Percentiles rank a stretch among this genome's conserved stretches.
Evolutionary conservation across 1,284 basidiomycete species (phyloP).

Genomic region (Marasmius sp.): DNA sequence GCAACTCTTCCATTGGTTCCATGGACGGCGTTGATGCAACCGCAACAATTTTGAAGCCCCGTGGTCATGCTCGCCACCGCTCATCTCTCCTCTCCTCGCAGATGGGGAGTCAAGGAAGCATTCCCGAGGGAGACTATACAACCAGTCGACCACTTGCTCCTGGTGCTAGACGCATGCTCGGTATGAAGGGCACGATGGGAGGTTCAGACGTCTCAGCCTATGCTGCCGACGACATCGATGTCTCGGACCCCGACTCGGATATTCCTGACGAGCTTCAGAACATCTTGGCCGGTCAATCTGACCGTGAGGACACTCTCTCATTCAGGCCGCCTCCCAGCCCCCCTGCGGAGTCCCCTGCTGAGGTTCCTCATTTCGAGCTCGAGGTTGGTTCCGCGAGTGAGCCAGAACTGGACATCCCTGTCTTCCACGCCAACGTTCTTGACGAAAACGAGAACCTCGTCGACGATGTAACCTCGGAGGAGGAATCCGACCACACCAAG

Average conservation of each 20-base stretch:
- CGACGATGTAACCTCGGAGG: conserved; percentile 46
- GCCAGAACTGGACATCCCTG: conserved; percentile 25
- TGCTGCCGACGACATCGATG: conserved; percentile 41
- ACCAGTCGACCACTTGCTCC: conserved; percentile 41
- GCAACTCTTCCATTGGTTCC: conserved; percentile 21
- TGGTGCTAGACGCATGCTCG: conserved; percentile 53
- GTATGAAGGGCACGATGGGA: conserved; percentile 65
- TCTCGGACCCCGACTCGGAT: conserved; percentile 68
- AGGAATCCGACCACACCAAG: conserved; percentile 63
- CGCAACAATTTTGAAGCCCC: conserved; percentile 46
- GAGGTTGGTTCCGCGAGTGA: conserved; percentile 35
- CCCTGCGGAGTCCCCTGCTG: conserved; percentile 36
- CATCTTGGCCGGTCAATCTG: conserved; percentile 51
- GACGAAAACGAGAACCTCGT: conserved; percentile 45
- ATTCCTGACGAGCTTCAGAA: conserved; percentile 72
- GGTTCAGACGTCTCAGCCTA: conserved; percentile 48
- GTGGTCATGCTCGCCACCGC: conserved; percentile 32
- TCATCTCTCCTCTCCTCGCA: conserved; percentile 31
- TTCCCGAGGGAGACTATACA: conserved; percentile 16
- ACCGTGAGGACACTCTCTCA: conserved; percentile 48
- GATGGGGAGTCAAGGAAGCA: conserved; percentile 24
- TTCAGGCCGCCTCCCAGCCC: conserved; percentile 41
- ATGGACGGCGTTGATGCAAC: conserved; percentile 30
- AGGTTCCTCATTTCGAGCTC: conserved; percentile 26
- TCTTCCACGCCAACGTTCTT: conserved; percentile 45